Percentiles rank a stretch among this genome's conserved stretches.
These are phyloP conservation scores for Oryza punctata DNA, from an alignment of 176 grass and related monocot species.

Conservation along the genomic window DNA sequence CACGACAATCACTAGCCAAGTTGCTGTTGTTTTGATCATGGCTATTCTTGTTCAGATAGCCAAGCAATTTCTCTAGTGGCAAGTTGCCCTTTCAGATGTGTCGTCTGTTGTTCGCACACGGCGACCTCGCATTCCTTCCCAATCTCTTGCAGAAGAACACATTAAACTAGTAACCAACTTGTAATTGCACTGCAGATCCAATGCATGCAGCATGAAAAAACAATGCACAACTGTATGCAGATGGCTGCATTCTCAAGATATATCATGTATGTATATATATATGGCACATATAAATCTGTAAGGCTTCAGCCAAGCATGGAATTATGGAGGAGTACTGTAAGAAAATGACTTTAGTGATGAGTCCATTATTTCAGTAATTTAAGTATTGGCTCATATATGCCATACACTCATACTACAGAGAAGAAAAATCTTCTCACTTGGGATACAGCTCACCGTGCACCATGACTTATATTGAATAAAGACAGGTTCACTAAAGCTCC, in stretches of 20 bases:
- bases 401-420: no score
- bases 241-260: neutral
- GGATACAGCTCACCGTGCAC: no score
- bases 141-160: neutral
- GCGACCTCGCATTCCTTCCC: neutral
- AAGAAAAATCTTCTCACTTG: neutral
- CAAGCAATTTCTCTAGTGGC: neutral
- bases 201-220: neutral
- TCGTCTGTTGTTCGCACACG: conserved; percentile 35
- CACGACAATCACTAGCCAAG: neutral
- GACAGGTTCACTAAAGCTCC: no score
- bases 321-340: neutral
- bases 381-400: no score
- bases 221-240: neutral
- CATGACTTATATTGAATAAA: no score
- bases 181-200: neutral
- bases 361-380: no score
- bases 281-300: neutral
- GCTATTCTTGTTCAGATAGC: neutral
- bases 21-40: neutral
- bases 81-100: conserved; percentile 36
- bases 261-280: neutral
- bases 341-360: neutral
- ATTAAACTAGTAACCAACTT: neutral
- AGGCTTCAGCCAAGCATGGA: neutral